Conservation (phyloP, 345 rosid species). For the Isatis tinctoria region DNA sequence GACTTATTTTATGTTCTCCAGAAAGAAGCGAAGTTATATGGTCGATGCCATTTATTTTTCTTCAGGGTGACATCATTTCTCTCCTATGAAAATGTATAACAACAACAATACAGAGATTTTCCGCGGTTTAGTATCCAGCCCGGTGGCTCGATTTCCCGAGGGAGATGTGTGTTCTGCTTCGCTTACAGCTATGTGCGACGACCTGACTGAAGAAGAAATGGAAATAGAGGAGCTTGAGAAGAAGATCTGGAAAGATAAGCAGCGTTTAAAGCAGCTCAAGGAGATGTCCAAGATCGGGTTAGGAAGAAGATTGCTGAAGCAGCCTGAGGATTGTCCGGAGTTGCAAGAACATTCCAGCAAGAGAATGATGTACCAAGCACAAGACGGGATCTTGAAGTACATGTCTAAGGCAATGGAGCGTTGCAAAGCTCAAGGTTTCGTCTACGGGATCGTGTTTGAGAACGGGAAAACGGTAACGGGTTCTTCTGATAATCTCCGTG, state of each 20-base stretch:
- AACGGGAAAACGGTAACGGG: constrained; percentile 89
- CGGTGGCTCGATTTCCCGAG: constrained; percentile 35
- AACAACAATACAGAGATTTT: neutral
- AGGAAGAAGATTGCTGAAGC: constrained; percentile 40
- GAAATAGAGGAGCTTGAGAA: constrained; percentile 78
- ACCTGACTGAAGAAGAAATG: constrained; percentile 63
- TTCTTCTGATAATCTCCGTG: constrained; percentile 85
- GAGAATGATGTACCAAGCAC: constrained; percentile 77
- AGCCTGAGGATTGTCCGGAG: constrained; percentile 33
- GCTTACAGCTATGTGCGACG: constrained; percentile 38
- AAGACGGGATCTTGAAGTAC: constrained; percentile 81
- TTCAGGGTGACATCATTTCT: constrained; percentile 2
- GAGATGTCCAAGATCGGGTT: constrained; percentile 58
- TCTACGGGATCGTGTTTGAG: constrained; percentile 82
- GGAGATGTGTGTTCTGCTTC: constrained; percentile 19
- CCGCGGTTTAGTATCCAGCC: neutral
- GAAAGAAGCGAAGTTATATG: too few species aligned
- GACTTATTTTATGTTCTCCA: too few species aligned
- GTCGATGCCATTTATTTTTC: neutral
- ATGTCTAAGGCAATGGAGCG: constrained; percentile 88
- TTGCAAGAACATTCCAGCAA: neutral
- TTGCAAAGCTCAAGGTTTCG: constrained; percentile 90
- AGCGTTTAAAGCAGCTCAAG: constrained; percentile 65
- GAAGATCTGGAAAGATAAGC: constrained; percentile 76
- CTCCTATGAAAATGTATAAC: constrained; percentile 10